phyloP scores from a whole-genome alignment of 495 filamentous ascomycete species.

The Trichoderma parareesei region DNA sequence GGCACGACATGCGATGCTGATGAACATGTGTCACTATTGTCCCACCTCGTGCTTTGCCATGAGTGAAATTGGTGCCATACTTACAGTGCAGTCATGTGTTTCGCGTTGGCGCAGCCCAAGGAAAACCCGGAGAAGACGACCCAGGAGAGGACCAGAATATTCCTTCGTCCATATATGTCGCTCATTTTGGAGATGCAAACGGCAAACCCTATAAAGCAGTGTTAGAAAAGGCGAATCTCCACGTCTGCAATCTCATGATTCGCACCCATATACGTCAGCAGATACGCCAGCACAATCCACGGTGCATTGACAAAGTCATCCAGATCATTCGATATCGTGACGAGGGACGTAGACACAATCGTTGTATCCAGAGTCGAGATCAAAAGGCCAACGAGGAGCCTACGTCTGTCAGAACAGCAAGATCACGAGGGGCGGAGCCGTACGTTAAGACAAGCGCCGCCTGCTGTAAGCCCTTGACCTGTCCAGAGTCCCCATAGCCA shows the following conservation, averaged over 20 bases:
- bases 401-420: slow-evolving; percentile 17
- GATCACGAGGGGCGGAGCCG: neutral
- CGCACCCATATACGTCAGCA: slow-evolving; percentile 53
- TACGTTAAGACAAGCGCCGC: neutral
- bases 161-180: slow-evolving; percentile 50
- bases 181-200: slow-evolving; percentile 53
- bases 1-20: slow-evolving; percentile 49
- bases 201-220: slow-evolving; percentile 37
- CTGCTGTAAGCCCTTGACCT: neutral
- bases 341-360: slow-evolving; percentile 54
- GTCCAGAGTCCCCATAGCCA: neutral
- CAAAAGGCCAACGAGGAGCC: slow-evolving; percentile 47
- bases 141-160: slow-evolving; percentile 40
- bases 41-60: neutral
- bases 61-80: slow-evolving; percentile 10
- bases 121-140: slow-evolving; percentile 48
- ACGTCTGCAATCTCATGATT: neutral
- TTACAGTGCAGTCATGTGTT: slow-evolving; percentile 46
- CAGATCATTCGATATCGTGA: slow-evolving; percentile 49
- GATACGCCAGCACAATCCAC: slow-evolving; percentile 53
- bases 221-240: neutral
- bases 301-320: slow-evolving; percentile 43
- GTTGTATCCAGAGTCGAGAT: slow-evolving; percentile 56
- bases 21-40: neutral
- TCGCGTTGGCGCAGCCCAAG: slow-evolving; percentile 46